These are phyloP conservation scores for Acmispon strigosus DNA, from an alignment of 306 rosid species.

Conservation along the genomic window DNA sequence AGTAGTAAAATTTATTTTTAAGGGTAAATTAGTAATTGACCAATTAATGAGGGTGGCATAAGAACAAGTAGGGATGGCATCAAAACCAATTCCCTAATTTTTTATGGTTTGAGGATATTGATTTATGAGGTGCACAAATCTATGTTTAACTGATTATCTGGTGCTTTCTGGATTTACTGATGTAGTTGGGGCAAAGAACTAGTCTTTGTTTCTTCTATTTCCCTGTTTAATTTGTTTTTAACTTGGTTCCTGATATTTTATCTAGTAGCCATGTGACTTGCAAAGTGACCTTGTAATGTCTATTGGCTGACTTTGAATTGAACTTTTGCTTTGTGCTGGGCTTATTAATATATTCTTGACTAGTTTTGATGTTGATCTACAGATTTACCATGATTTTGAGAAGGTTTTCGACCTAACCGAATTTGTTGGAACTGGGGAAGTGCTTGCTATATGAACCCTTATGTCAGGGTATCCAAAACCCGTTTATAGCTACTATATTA, in stretches of 20 bases:
- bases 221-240: neutral
- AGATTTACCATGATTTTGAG: slow-evolving; percentile 22
- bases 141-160: neutral
- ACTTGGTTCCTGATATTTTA: neutral
- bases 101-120: neutral
- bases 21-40: too few species aligned
- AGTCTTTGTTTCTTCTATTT: neutral
- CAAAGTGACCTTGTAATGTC: neutral
- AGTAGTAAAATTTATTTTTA: too few species aligned
- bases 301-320: neutral
- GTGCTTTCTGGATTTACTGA: neutral
- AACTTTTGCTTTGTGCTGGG: neutral
- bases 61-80: too few species aligned
- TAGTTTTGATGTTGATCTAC: slow-evolving; percentile 5
- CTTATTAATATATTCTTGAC: neutral
- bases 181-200: neutral
- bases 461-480: neutral
- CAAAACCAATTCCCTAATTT: too few species aligned
- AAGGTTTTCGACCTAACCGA: slow-evolving; percentile 14
- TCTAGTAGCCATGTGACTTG: neutral
- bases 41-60: too few species aligned
- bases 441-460: slow-evolving; percentile 15
- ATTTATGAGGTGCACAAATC: neutral
- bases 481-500: neutral
- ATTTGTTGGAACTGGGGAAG: neutral